Percentiles rank a stretch among this genome's conserved stretches.
Conservation (phyloP, 352 stramenopile species). For the Peronospora belbahrii region DNA sequence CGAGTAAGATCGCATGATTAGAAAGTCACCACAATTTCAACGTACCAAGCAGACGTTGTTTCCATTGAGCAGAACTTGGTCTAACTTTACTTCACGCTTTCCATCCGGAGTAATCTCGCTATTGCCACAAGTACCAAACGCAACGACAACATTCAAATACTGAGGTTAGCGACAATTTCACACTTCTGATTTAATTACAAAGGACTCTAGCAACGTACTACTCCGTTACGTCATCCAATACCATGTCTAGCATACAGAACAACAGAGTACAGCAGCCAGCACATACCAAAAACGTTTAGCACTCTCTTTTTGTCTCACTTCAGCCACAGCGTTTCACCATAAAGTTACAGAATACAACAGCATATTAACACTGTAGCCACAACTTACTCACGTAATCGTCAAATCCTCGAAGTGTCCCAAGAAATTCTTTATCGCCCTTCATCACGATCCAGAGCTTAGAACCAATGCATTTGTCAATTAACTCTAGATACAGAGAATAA, state of each 20-base stretch:
- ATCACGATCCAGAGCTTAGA: slow-evolving; percentile 99
- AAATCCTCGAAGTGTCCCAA: slow-evolving; percentile 92
- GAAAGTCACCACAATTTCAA: neutral
- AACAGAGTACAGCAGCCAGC: slow-evolving; percentile 1
- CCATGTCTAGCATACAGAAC: slow-evolving; percentile 55
- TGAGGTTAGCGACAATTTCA: neutral
- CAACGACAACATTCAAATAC: neutral
- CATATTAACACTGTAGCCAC: neutral
- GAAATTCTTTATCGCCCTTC: slow-evolving; percentile 95
- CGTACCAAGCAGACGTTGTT: slow-evolving; percentile 93
- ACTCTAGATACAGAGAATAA: slow-evolving; percentile 48
- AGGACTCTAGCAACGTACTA: slow-evolving; percentile 52
- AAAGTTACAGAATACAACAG: too few relatives aligned
- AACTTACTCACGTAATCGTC: slow-evolving; percentile 95
- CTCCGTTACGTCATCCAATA: slow-evolving; percentile 93
- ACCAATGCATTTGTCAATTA: slow-evolving; percentile 99
- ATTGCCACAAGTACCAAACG: neutral
- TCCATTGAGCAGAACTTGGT: slow-evolving; percentile 98
- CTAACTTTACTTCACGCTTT: slow-evolving; percentile 81
- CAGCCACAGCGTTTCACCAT: too few relatives aligned
- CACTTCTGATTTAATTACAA: neutral
- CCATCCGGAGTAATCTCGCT: slow-evolving; percentile 84
- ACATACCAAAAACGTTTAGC: neutral
- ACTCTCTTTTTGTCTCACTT: neutral
- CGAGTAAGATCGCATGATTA: neutral